Base-by-base conservation (phyloP, 306 rosid species). In the Cucurbita maxima region DNA sequence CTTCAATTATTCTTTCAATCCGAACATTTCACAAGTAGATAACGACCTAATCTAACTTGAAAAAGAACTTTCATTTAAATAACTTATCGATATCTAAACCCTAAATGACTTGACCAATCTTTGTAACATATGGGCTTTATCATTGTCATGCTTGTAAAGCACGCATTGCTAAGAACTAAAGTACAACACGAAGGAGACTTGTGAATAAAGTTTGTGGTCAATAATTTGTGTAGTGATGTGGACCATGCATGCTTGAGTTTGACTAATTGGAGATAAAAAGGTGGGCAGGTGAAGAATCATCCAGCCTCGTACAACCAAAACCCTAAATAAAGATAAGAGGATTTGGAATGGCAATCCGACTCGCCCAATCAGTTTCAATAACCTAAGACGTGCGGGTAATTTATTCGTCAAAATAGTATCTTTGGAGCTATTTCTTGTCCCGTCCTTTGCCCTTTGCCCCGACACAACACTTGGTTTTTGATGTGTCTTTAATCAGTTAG, bases 291-390 rank as follows among this genome's bases (percentile, higher is more conserved):
- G 52, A 68, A 68, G 73, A 68, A 68, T 68, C 73, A 47, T 68
- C 10, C 7, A 44, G n/a, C 10, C 11, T 19, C 44, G 73, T 47
- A 79, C 58, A 71, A 41, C 18, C 50, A 55, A 72, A 59, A 13
- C 67, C 41, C 54, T 54, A 22, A 25, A 10, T 47, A 61, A 57
- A 66, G 53, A 44, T 50, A 71, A 59, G 56, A 85, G 37, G 71
- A 41, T 53, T 55, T 44, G 25, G 36, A 70, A 19, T n/a, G 66
- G 18, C 19, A 81, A 76, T 60, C 73, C 38, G 72, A 84, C 96
- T 82, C 75, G 88, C 98, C 98, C 98, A 79, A 93, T 93, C 82
- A 30, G 34, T 30, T 30, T 30, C 34, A 30, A 30, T 30, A 30
- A 30, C 3, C 3, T 3, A 1, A 30, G 34, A 30, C 0, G 34